Conservation (phyloP, 139 green algal genomes). For the Dunaliella primolecta region DNA sequence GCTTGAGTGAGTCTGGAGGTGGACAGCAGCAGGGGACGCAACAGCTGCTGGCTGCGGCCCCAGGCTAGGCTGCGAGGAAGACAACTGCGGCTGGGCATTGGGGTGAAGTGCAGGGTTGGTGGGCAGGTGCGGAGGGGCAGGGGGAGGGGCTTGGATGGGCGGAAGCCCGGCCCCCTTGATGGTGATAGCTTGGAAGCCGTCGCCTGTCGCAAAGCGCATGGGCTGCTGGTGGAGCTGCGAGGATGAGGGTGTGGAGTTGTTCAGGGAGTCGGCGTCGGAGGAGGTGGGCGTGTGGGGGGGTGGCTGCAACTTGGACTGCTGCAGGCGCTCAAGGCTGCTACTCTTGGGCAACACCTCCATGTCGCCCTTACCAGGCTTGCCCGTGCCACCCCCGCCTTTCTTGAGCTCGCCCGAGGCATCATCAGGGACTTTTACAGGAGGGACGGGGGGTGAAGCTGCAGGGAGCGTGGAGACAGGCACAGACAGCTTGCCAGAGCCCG, state of each 20-base stretch:
- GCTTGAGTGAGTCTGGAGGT: too few species aligned
- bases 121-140: not conserved
- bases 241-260: not conserved
- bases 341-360: not conserved
- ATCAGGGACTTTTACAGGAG: not conserved
- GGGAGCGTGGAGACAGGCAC: not conserved
- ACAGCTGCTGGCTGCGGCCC: too few species aligned
- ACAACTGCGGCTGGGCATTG: too few species aligned
- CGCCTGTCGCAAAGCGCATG: not conserved
- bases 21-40: too few species aligned
- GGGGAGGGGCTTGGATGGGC: not conserved
- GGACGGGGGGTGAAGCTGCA: not conserved
- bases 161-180: not conserved
- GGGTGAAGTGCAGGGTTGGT: not conserved
- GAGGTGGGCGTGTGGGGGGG: not conserved
- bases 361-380: not conserved
- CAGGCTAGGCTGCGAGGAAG: too few species aligned
- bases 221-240: not conserved
- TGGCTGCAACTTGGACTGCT: not conserved
- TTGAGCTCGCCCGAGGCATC: not conserved
- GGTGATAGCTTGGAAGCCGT: not conserved
- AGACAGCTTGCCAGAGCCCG: not conserved
- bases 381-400: not conserved
- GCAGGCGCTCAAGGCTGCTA: not conserved
- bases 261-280: not conserved